Evolutionary conservation across 495 filamentous ascomycete genomes (phyloP), one percentile per base, ranked within the genome.

Genomic region (Umbilicaria muhlenbergii): DNA sequence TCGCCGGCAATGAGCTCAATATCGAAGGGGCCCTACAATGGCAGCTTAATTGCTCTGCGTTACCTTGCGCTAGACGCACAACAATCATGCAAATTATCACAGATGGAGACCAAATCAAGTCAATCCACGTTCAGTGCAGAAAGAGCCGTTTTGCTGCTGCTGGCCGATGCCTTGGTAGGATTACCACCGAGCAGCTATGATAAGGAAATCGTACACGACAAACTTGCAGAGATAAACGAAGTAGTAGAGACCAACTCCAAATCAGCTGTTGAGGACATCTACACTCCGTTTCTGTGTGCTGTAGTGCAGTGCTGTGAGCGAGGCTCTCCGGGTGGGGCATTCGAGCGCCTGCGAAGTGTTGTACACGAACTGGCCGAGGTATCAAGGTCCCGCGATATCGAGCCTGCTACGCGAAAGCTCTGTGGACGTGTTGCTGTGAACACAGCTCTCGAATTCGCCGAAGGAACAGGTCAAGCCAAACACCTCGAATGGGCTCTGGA

Each of bases 401-500:
- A 43, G 24, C 21, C 31, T 33, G 16, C n/a, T 17, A 42, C 37
- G 15, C 38, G 19, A 28, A 31, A 3, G 2, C 48, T 73, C 13
- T 54, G 66, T 6, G 53, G 58, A 17, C 56, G 54, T 37, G 54
- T 71, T n/a, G 67, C 67, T 12, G 54, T 67, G 13, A 62, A 68
- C 43, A 58, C 66, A 24, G 69, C 70, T 2, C 66, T 73, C 58
- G 51, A 57, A 3, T 62, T 69, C 41, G 63, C 69, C 10, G 66
- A 74, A 44, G 52, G 43, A 4, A 71, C 63, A 1, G 51, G 58
- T 34, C 63, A 67, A n/a, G 56, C 65, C 4, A 62, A 67, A 34
- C 66, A 74, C 45, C 63, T 71, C 44, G 44, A 64, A 15, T 71
- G 67, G 64, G 69, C 70, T 3, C 45, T 64, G 13, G 64, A 70